These are phyloP conservation scores for Chaetomidium leptoderma DNA, from an alignment of 495 filamentous ascomycete genomes.

Conservation along the genomic window DNA sequence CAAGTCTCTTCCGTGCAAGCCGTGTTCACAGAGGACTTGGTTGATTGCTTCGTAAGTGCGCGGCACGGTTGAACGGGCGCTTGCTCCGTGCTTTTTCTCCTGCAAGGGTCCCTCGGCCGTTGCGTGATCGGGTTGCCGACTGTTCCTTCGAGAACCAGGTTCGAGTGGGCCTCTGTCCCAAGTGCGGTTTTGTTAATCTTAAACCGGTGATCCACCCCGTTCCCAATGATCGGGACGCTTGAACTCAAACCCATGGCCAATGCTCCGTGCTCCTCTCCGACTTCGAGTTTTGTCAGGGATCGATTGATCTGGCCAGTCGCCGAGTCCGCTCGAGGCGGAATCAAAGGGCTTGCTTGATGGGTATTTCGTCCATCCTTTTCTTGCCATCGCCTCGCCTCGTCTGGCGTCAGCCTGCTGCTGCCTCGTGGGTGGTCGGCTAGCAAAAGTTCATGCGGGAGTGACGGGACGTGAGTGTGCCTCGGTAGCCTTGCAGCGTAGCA, in stretches of 20 bases:
- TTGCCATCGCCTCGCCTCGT: neutral
- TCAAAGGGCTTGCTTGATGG: neutral
- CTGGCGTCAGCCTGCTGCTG: conserved; percentile 19
- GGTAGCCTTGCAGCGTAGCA: conserved; percentile 30
- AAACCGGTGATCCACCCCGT: conserved; percentile 2
- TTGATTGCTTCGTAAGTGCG: conserved; percentile 3
- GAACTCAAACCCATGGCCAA: conserved; percentile 14
- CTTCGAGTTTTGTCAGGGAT: neutral
- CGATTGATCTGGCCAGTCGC: conserved; percentile 15
- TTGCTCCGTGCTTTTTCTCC: conserved; percentile 11
- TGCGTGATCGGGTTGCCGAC: conserved; percentile 6
- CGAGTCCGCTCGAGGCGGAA: neutral
- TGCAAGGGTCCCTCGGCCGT: neutral
- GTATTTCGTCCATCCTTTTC: neutral
- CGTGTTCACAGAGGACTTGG: neutral
- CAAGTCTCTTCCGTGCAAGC: conserved; percentile 3
- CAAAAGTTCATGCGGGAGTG: conserved; percentile 16
- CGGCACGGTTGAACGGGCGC: conserved; percentile 15
- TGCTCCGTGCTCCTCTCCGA: conserved; percentile 9
- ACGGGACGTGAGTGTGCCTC: neutral
- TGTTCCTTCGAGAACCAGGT: neutral
- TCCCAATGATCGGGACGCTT: conserved; percentile 1
- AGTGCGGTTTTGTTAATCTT: conserved; percentile 27
- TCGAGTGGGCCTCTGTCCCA: conserved; percentile 3
- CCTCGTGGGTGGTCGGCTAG: conserved; percentile 17